Conservation (phyloP, 179 eudicot species). For the Amaranthus tricolor region DNA sequence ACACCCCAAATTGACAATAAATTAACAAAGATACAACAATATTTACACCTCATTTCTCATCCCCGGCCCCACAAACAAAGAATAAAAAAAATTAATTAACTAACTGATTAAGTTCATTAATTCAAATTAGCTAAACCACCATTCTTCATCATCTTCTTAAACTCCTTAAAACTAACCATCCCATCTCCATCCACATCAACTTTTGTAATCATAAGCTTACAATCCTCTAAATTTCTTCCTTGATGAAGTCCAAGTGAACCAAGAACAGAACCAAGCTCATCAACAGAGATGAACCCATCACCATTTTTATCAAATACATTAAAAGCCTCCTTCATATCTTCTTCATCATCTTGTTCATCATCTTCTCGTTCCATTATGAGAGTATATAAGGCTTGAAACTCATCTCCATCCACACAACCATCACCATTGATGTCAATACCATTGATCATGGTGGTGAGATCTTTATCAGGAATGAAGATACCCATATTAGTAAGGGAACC, state of each 20-base stretch:
- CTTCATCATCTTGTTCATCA: slow-evolving; percentile 1
- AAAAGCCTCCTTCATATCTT: slow-evolving; percentile 31
- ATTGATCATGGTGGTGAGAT: slow-evolving; percentile 27
- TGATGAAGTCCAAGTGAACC: slow-evolving; percentile 34
- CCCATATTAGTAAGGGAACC: slow-evolving; percentile 31
- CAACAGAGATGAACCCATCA: slow-evolving; percentile 40
- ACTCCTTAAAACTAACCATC: slow-evolving; percentile 33
- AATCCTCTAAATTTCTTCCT: slow-evolving; percentile 34
- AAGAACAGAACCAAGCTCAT: slow-evolving; percentile 28
- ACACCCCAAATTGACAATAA: neutral
- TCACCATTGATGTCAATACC: slow-evolving; percentile 33
- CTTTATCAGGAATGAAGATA: slow-evolving; percentile 26
- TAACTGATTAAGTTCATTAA: slow-evolving; percentile 1
- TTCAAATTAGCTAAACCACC: slow-evolving; percentile 27
- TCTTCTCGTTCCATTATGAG: slow-evolving; percentile 24
- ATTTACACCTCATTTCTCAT: neutral
- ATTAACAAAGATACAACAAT: neutral
- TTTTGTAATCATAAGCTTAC: slow-evolving; percentile 39
- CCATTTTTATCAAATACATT: slow-evolving; percentile 39
- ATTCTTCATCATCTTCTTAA: slow-evolving; percentile 40
- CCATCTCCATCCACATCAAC: slow-evolving; percentile 47
- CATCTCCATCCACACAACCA: slow-evolving; percentile 32
- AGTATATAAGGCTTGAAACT: slow-evolving; percentile 29
- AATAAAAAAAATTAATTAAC: neutral
- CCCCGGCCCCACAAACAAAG: neutral